These are phyloP conservation scores for Gaeumannomyces sp. DNA, from an alignment of 2,329 filamentous ascomycete species.

Conservation along the genomic window DNA sequence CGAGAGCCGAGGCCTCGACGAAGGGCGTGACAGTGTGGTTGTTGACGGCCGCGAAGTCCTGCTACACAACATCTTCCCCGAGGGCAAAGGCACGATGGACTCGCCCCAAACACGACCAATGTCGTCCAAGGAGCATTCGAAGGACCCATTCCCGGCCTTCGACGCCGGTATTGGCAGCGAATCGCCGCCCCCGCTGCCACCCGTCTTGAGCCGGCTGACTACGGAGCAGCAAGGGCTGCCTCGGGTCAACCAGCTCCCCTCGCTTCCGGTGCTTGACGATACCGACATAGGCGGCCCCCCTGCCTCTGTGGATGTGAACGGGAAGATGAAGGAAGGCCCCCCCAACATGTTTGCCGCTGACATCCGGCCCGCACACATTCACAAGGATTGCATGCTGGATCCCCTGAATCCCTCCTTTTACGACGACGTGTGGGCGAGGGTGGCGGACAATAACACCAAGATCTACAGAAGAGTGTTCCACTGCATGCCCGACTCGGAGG, in stretches of 20 bases:
- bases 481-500: slow-evolving; percentile 94
- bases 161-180: slow-evolving; percentile 34
- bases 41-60: slow-evolving; percentile 67
- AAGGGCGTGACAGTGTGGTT: slow-evolving; percentile 65
- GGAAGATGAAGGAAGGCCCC: slow-evolving; percentile 36
- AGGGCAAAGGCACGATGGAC: slow-evolving; percentile 55
- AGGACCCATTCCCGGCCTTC: slow-evolving; percentile 5
- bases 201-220: slow-evolving; percentile 47
- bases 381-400: slow-evolving; percentile 91
- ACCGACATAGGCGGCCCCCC: slow-evolving; percentile 75
- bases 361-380: slow-evolving; percentile 66
- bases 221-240: slow-evolving; percentile 61
- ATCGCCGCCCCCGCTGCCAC: slow-evolving; percentile 52
- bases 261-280: slow-evolving; percentile 66
- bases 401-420: slow-evolving; percentile 78
- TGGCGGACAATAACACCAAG: slow-evolving; percentile 92
- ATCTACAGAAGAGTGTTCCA: slow-evolving; percentile 90
- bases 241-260: slow-evolving; percentile 62
- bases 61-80: slow-evolving; percentile 53
- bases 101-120: slow-evolving; percentile 35
- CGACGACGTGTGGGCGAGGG: slow-evolving; percentile 78
- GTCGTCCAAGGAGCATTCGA: not conserved
- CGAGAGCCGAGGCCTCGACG: slow-evolving; percentile 51
- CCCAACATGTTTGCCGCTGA: slow-evolving; percentile 56
- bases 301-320: slow-evolving; percentile 47